Percentiles rank a stretch among this genome's conserved stretches.
These are phyloP conservation scores for Uronychia setigera DNA, from an alignment of 73 alveolate species.

Conservation along the genomic window DNA sequence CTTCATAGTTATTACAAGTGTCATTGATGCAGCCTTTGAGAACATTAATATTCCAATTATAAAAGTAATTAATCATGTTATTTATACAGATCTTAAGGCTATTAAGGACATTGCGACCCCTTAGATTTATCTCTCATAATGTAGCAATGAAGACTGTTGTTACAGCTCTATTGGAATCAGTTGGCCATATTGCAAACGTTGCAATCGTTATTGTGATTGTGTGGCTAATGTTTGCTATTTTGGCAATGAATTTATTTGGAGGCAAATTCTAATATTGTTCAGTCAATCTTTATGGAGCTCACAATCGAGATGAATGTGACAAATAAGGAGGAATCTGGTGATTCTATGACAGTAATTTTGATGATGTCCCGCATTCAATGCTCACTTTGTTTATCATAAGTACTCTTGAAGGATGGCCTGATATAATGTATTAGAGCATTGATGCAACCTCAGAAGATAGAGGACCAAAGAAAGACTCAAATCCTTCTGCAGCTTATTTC, in stretches of 20 bases:
- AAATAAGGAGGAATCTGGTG: constrained; percentile 58
- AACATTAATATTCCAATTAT: constrained; percentile 2
- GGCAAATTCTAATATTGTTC: constrained; percentile 75
- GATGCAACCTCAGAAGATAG: constrained; percentile 55
- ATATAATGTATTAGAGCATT: constrained; percentile 67
- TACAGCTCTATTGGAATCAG: constrained; percentile 85
- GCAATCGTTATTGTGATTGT: constrained; percentile 78
- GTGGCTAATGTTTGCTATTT: no score
- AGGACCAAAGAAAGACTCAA: constrained; percentile 34
- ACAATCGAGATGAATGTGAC: constrained; percentile 17
- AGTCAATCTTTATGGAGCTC: not conserved
- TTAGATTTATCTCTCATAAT: constrained; percentile 89
- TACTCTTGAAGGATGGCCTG: constrained; percentile 95
- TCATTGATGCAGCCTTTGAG: no score
- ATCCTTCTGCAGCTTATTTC: constrained; percentile 36
- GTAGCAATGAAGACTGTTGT: no score
- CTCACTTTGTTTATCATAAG: constrained; percentile 83
- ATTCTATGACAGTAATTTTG: constrained; percentile 68
- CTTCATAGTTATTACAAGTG: constrained; percentile 22
- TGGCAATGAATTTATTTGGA: no score
- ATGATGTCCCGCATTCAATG: constrained; percentile 82
- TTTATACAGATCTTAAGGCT: constrained; percentile 78
- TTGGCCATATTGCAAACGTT: constrained; percentile 82
- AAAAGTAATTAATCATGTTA: not conserved
- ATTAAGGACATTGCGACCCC: constrained; percentile 88